Conservation (phyloP, 2,329 filamentous ascomycete species). For the Penicillium sumatraense region DNA sequence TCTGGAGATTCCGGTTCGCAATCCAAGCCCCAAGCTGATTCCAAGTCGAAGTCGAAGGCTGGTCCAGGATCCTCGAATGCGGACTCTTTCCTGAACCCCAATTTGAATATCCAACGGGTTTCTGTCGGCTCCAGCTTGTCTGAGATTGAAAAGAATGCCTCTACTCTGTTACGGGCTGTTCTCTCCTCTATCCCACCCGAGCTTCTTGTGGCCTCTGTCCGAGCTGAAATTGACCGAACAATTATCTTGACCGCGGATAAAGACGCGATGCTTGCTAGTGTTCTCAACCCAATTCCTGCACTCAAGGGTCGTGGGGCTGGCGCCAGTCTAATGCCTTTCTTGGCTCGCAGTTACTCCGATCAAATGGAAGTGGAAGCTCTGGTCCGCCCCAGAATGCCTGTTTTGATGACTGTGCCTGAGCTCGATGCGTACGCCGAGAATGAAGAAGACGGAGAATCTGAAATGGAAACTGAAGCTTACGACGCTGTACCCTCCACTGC, state of each 20-base stretch:
- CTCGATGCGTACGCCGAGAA: conserved; percentile 32
- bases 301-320: conserved; percentile 65
- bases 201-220: conserved; percentile 70
- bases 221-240: conserved; percentile 78
- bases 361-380: conserved; percentile 74
- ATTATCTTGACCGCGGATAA: conserved; percentile 73
- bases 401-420: conserved; percentile 38
- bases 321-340: conserved; percentile 78
- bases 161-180: conserved; percentile 64
- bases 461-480: conserved; percentile 17
- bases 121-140: conserved; percentile 28
- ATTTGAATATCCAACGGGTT: conserved; percentile 33
- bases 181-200: conserved; percentile 68
- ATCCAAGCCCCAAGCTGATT: conserved; percentile 40
- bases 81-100: conserved; percentile 68
- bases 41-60: conserved; percentile 46
- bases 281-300: conserved; percentile 75
- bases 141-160: conserved; percentile 62
- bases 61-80: conserved; percentile 59
- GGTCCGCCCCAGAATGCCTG: conserved; percentile 58
- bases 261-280: conserved; percentile 77
- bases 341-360: conserved; percentile 67
- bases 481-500: conserved; percentile 19
- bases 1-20: conserved; percentile 42
- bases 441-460: conserved; percentile 40